Conservation (phyloP, 2,329 filamentous ascomycete genomes). For the Monilinia vaccinii-corymbosi region DNA sequence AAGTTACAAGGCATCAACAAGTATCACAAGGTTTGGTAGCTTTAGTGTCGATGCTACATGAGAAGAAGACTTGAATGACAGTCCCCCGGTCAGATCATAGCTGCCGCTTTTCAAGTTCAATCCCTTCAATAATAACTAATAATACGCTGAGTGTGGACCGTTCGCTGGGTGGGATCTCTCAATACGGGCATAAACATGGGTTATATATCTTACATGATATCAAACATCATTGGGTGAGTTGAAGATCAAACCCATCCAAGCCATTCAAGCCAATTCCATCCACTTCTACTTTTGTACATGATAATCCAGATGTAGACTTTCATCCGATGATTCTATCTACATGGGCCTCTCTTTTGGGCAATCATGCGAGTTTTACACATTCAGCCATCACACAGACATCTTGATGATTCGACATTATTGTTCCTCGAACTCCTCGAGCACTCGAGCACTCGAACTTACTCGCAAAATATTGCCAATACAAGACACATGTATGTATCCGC, state of each 20-base stretch:
- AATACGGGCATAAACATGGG: not conserved
- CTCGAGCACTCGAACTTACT: not conserved
- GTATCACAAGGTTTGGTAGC: not conserved
- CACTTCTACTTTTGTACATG: slow-evolving; percentile 1
- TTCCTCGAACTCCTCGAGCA: no score
- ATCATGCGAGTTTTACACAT: not conserved
- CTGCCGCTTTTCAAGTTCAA: not conserved
- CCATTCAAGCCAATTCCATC: not conserved
- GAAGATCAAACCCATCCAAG: not conserved
- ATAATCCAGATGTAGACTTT: not conserved
- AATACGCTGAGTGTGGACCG: not conserved
- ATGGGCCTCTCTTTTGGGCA: not conserved
- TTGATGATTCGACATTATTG: not conserved
- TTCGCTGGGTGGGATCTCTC: not conserved
- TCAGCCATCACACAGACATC: not conserved
- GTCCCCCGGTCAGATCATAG: not conserved
- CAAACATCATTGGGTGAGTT: not conserved
- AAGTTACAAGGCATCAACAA: not conserved
- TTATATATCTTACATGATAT: not conserved
- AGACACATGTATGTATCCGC: not conserved
- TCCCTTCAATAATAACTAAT: no score
- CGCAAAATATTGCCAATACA: not conserved
- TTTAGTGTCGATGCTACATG: not conserved
- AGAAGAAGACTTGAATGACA: not conserved
- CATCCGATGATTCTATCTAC: not conserved